phyloP scores from a whole-genome alignment of 192 early-diverging fungal genomes.

The Linnemannia schmuckeri region DNA sequence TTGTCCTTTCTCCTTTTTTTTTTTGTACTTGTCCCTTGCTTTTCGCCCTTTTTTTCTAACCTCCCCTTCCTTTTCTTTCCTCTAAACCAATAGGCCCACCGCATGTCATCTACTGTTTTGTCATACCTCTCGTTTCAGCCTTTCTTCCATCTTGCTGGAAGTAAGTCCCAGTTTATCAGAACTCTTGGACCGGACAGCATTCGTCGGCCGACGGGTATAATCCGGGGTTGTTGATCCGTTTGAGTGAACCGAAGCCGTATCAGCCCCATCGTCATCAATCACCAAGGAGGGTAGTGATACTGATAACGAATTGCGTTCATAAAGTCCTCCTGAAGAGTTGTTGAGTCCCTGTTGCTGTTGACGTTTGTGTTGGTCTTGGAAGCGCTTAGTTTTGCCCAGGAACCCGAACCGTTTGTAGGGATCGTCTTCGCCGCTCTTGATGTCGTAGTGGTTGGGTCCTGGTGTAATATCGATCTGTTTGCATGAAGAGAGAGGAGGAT shows the following conservation, averaged over 20 bases:
- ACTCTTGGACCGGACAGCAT: slow-evolving; percentile 31
- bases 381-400: slow-evolving; percentile 50
- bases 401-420: slow-evolving; percentile 52
- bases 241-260: slow-evolving; percentile 40
- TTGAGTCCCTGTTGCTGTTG: background rate
- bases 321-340: slow-evolving; percentile 8
- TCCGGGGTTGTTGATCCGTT: slow-evolving; percentile 47
- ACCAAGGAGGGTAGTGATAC: slow-evolving; percentile 36
- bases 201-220: slow-evolving; percentile 11
- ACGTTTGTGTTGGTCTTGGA: slow-evolving; percentile 9
- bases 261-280: slow-evolving; percentile 33
- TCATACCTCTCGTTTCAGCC: slow-evolving; percentile 43
- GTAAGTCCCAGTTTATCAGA: slow-evolving; percentile 33
- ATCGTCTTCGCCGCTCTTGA: slow-evolving; percentile 35
- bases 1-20: background rate
- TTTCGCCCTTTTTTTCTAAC: background rate
- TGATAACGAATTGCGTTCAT: slow-evolving; percentile 25
- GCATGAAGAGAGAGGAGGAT: background rate
- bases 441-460: slow-evolving; percentile 50
- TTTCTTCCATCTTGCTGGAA: slow-evolving; percentile 31
- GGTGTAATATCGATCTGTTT: slow-evolving; percentile 47
- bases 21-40: background rate
- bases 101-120: background rate
- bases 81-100: background rate
- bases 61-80: background rate